Conservation (phyloP, 2,329 filamentous ascomycete species). For the Colletotrichum australisinense region DNA sequence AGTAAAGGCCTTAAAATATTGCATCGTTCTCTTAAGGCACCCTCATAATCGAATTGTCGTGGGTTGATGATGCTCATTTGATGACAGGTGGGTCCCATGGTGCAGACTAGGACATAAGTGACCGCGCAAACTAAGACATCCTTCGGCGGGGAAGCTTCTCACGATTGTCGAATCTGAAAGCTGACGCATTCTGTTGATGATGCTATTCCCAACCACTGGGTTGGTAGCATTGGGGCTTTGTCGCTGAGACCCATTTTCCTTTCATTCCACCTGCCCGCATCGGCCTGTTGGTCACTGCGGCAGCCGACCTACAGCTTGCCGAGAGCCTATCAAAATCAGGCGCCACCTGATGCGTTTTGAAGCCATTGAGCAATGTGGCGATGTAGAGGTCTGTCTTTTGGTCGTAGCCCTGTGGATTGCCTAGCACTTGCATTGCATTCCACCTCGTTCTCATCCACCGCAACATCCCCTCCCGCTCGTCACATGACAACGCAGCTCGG, state of each 20-base stretch:
- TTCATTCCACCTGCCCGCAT: not conserved
- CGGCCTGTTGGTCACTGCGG: not conserved
- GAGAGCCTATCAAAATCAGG: not conserved
- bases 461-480: conserved; percentile 1
- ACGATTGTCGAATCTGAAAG: not conserved
- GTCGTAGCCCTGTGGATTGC: not conserved
- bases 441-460: not conserved
- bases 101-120: not conserved
- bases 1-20: not conserved
- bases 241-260: not conserved
- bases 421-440: conserved; percentile 15
- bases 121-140: not conserved
- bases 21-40: not conserved
- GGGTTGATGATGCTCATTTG: not conserved
- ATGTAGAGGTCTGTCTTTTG: not conserved
- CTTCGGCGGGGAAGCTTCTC: not conserved
- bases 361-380: not conserved
- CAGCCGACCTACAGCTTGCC: not conserved
- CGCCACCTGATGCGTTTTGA: not conserved
- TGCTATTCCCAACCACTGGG: conserved; percentile 12
- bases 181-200: not conserved
- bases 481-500: conserved; percentile 24
- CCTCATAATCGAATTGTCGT: not conserved
- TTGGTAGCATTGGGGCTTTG: not conserved
- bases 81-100: not conserved